These are phyloP conservation scores for Epichloe glyceriae DNA, from an alignment of 2,329 filamentous ascomycete species.

Conservation along the genomic window DNA sequence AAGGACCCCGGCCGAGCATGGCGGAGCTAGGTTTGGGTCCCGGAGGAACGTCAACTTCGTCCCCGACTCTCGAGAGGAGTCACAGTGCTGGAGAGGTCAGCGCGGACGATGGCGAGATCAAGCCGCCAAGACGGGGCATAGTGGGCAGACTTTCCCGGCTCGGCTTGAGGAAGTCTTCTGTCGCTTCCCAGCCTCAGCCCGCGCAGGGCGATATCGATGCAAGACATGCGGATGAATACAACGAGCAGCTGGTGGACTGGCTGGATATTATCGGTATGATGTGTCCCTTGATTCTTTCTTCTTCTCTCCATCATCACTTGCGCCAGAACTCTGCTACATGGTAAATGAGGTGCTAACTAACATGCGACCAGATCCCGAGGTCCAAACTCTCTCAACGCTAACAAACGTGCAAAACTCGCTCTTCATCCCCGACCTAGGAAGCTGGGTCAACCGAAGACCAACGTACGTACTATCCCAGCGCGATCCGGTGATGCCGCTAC, in stretches of 20 bases:
- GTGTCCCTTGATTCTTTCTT: no score
- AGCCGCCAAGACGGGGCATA: slow-evolving; percentile 1
- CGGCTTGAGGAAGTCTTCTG: neutral
- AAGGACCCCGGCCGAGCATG: slow-evolving; percentile 22
- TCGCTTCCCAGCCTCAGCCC: neutral
- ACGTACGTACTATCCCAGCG: slow-evolving; percentile 57
- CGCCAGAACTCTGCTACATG: no score
- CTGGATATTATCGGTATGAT: slow-evolving; percentile 26
- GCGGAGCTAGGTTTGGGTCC: slow-evolving; percentile 18
- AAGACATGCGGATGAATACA: slow-evolving; percentile 20
- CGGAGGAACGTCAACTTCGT: slow-evolving; percentile 8
- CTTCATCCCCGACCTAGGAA: slow-evolving; percentile 71
- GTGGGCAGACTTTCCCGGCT: slow-evolving; percentile 5
- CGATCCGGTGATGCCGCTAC: neutral
- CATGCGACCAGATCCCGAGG: slow-evolving; percentile 58
- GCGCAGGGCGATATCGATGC: slow-evolving; percentile 6
- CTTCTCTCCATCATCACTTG: neutral
- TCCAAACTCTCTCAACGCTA: slow-evolving; percentile 68
- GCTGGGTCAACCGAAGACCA: slow-evolving; percentile 60
- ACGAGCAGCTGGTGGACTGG: slow-evolving; percentile 26
- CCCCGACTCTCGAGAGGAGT: slow-evolving; percentile 7
- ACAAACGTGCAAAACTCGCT: slow-evolving; percentile 87
- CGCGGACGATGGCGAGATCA: neutral
- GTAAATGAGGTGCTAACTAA: neutral
- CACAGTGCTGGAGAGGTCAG: neutral